Base-by-base conservation (phyloP, 805 yeast species). In the Starmerella vitae region DNA sequence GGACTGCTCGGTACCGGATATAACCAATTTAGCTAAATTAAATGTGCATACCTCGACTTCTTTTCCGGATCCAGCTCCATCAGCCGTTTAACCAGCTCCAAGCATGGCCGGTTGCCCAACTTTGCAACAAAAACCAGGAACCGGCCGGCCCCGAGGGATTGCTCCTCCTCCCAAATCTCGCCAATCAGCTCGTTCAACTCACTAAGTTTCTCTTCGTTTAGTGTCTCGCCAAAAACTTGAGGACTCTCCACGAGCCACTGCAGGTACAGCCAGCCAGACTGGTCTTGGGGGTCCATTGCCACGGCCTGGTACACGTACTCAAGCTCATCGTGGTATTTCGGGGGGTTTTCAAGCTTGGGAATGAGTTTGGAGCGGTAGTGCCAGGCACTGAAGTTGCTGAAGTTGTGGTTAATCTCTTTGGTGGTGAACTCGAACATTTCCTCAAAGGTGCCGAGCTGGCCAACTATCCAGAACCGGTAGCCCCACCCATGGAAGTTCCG, bases 401-500 rank as follows among this genome's bases (percentile, higher is more conserved):
- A 83, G 58, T 91, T 81, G 39, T 67, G 70, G 51, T 79, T 80
- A 50, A 91, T 84, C 63, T 77, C 79, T 36, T 63, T 59, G 0
- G 88, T 78, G 1, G 96, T 84, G 59, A 74, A 88, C 20, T 69
- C 68, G 49, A 84, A 75, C 58, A 14, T 35, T 4, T 60, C 46
- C 27, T 52, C 38, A 26, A 60, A 64, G 29, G 62, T 49, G 20
- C 53, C 59, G 14, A 50, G 33, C 28, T 41, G 34, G 20, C 12
- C 52, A 4, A 82, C 71, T 5, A 91, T 73, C 39, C 71, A 71
- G 41, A 97, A 66, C 52, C 98, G 66, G 57, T 91, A 91, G 35
- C 81, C 84, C 98, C 98, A 88, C 1, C 94, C 97, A 57, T 86
- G 96, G 58, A 69, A 91, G 56, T 91, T 91, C 50, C 98, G 70